Evolutionary conservation across 1,284 basidiomycete species (phyloP), one percentile per base, ranked within the genome.

Genomic region (Ceratobasidium sp.): DNA sequence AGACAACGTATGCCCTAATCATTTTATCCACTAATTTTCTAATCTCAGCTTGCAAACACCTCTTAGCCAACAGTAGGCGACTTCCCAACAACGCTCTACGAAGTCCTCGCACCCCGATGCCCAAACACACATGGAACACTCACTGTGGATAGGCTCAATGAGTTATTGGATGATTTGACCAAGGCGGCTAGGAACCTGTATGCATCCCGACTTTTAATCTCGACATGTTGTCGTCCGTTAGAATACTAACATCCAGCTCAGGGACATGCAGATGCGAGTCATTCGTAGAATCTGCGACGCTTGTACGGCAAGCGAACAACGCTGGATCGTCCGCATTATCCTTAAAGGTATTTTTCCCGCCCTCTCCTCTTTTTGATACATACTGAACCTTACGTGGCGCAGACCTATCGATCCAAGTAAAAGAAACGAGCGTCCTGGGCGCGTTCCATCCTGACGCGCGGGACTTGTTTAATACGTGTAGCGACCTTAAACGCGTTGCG

Each of bases 311-410:
- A 88, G 90, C 76, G 94, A 98, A 80, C 95, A 97, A 80, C 88
- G 90, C 73, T 99, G 97, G 97, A 91, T 98, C 71, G 91, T 94
- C 17, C 89, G 95, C 3, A 95, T 99, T 80, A 93, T 99, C 60
- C 85, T 99, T 24, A 97, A 98, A 88, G 96, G 94, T 93, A 31
- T 1, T 76, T 44, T 27, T 27, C 36, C 36, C n/a, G 47, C n/a
- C 22, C 15, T 50, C 7, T 15, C 31, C n/a, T 7, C 33, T 50
- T 53, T 36, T n/a, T 1, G 29, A 11, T 4, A 15, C 14, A 73
- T 72, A 27, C 5, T n/a, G 75, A 19, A 11, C 9, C 66, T 48
- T 48, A 57, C 27, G 36, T 41, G 36, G 27, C 24, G 8, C 51
- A 93, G 93, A 94, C 77, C 89, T 94, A 88, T 85, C 87, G 56